phyloP scores from a whole-genome alignment of 2,329 filamentous ascomycete species.

The Colletotrichum truncatum region DNA sequence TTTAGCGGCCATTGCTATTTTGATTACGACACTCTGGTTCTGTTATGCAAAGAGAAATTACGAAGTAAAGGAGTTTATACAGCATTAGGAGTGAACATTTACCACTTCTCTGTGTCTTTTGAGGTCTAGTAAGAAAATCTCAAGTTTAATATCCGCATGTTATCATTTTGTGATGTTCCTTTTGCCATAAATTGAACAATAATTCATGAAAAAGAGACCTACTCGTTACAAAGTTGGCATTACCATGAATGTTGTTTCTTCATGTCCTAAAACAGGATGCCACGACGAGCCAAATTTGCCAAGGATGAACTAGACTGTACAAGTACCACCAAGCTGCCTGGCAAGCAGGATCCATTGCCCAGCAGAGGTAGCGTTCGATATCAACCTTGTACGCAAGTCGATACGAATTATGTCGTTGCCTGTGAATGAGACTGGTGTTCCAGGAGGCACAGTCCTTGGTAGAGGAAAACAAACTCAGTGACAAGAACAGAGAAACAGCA shows the following conservation, averaged over 20 bases:
- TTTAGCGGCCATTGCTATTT: slow-evolving; percentile 30
- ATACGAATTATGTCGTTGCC: slow-evolving; percentile 2
- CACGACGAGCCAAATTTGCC: too few relatives aligned
- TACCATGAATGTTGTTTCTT: too few relatives aligned
- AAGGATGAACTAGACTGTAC: too few relatives aligned
- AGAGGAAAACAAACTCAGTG: background rate
- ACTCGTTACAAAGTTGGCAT: too few relatives aligned
- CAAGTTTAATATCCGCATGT: too few relatives aligned
- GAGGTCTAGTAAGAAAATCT: too few relatives aligned
- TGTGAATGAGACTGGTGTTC: slow-evolving; percentile 4
- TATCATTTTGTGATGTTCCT: too few relatives aligned
- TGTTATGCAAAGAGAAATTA: slow-evolving; percentile 35
- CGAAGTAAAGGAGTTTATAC: slow-evolving; percentile 34
- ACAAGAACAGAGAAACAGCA: background rate
- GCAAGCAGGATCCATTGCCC: slow-evolving; percentile 13
- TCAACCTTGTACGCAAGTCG: background rate
- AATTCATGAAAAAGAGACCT: too few relatives aligned
- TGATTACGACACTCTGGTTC: slow-evolving; percentile 33
- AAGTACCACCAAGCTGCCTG: background rate
- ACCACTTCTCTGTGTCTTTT: too few relatives aligned
- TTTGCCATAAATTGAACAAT: too few relatives aligned
- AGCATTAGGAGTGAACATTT: background rate
- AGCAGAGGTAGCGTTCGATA: slow-evolving; percentile 16
- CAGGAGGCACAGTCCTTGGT: background rate
- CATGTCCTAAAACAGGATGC: too few relatives aligned